Evolutionary conservation across 1,139 yeast species (phyloP), one percentile per base, ranked within the genome.

Genomic region (Saccharomyces hybrid): DNA sequence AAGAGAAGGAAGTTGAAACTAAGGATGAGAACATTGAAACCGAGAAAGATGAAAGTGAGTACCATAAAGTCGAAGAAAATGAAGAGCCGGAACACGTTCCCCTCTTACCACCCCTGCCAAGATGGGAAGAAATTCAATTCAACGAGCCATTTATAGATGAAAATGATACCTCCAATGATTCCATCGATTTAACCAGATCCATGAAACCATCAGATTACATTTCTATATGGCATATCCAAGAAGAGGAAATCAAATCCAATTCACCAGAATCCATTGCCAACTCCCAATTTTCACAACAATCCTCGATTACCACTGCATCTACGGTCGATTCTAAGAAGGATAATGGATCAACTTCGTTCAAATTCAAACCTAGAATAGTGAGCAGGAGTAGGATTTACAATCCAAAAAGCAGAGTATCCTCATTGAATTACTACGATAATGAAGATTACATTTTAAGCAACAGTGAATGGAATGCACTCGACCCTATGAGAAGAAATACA

Each of bases 111-210:
- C 55, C 55, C 3, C 47, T 63, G 27, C 61, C 62, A 5, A 50
- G 49, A 27, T 48, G 59, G 34, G 66, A 57, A 20, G 56, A 64
- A 5, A 44, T 67, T 6, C 61, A 62, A 47, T 59, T 60, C 25
- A 68, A 64, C 20, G 67, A 65, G 29, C 59, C 65, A 7, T 65
- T 65, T 50, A 58, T 52, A 5, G 62, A 61, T 26, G 62, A 61
- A 11, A 51, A 48, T 25, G 69, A 66, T 25, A 57, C 60, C 5
- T 65, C 69, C 55, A 73, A 76, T 75, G 82, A 79, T 56, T 72
- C 76, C 8, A 76, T 77, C 49, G 81, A 78, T 58, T 75, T 78
- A 2, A 71, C 74, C 57, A 68, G 73, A 55, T 73, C 77, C 11
- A 68, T 73, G 58, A 73, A 71, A 32, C 63, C 66, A 1, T 55